These are phyloP conservation scores for Cordyceps militaris DNA, from an alignment of 2,329 filamentous ascomycete species.

Conservation along the genomic window DNA sequence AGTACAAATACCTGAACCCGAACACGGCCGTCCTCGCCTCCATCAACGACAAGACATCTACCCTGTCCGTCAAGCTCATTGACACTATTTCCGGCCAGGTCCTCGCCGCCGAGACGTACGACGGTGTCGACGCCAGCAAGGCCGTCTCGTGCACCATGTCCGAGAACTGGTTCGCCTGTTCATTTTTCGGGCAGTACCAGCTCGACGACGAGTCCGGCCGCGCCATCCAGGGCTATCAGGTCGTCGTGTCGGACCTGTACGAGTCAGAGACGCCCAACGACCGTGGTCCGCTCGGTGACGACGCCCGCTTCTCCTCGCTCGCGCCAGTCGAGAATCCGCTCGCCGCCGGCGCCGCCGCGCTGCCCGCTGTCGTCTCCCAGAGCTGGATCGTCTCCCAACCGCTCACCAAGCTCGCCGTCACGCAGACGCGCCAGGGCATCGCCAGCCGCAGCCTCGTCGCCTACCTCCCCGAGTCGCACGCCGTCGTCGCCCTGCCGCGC, in stretches of 20 bases:
- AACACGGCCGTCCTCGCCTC: constrained; percentile 75
- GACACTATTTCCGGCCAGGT: constrained; percentile 81
- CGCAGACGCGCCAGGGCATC: constrained; percentile 87
- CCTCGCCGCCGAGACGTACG: constrained; percentile 62
- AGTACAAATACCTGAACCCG: constrained; percentile 94
- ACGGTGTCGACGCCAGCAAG: constrained; percentile 66
- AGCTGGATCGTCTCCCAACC: constrained; percentile 73
- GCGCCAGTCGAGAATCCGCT: constrained; percentile 52
- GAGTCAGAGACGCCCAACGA: constrained; percentile 80
- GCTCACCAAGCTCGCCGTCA: constrained; percentile 74
- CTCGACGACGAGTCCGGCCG: constrained; percentile 47
- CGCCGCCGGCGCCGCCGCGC: constrained; percentile 43
- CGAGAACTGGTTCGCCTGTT: constrained; percentile 94
- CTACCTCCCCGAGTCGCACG: constrained; percentile 63
- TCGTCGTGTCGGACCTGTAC: constrained; percentile 82
- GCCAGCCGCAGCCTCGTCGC: constrained; percentile 75
- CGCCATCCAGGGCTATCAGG: constrained; percentile 72
- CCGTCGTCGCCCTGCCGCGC: constrained; percentile 74
- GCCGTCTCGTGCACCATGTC: constrained; percentile 71
- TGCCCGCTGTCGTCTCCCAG: constrained; percentile 73
- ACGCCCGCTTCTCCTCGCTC: constrained; percentile 71
- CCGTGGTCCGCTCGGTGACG: constrained; percentile 66
- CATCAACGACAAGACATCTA: constrained; percentile 48
- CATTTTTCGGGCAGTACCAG: constrained; percentile 59
- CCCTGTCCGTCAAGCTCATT: constrained; percentile 68